Evolutionary conservation across 2,329 filamentous ascomycete species (phyloP).

Genomic region (Colletotrichum tanaceti): DNA sequence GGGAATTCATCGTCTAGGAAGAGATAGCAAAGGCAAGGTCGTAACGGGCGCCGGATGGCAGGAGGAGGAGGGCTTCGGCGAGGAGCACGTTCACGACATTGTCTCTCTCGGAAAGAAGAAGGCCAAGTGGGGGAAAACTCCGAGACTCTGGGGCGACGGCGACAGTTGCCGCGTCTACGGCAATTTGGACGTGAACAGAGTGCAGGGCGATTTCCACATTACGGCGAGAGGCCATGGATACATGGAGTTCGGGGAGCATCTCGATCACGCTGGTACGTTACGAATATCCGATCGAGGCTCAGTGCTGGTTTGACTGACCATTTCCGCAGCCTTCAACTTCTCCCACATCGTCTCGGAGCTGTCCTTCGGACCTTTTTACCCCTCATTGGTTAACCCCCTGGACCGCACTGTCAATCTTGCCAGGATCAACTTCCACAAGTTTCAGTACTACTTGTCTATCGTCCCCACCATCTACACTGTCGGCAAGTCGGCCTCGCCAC

Average conservation of each 20-base stretch:
- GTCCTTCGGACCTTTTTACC: slow-evolving; percentile 97
- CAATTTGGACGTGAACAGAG: slow-evolving; percentile 91
- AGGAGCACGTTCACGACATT: slow-evolving; percentile 93
- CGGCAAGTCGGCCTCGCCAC: slow-evolving; percentile 52
- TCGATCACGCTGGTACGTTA: slow-evolving; percentile 81
- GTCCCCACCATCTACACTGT: slow-evolving; percentile 94
- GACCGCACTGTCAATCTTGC: slow-evolving; percentile 88
- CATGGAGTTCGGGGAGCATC: slow-evolving; percentile 79
- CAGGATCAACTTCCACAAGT: slow-evolving; percentile 87
- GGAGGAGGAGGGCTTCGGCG: slow-evolving; percentile 75
- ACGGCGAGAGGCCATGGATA: slow-evolving; percentile 97
- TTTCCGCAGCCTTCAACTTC: slow-evolving; percentile 88
- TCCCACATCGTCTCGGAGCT: slow-evolving; percentile 96
- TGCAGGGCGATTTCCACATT: slow-evolving; percentile 98
- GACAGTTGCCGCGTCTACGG: slow-evolving; percentile 93
- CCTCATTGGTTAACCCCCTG: slow-evolving; percentile 91
- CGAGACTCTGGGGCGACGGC: slow-evolving; percentile 66
- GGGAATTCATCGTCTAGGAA: slow-evolving; percentile 71
- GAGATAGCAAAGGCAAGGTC: slow-evolving; percentile 65
- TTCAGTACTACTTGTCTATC: slow-evolving; percentile 96
- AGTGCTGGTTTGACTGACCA: slow-evolving; percentile 5
- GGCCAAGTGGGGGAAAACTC: slow-evolving; percentile 80
- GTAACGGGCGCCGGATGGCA: slow-evolving; percentile 70
- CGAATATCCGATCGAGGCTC: background rate
- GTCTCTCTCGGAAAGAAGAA: slow-evolving; percentile 74